These are phyloP conservation scores for Pugionium cornutum DNA, from an alignment of 345 rosid genomes.

Conservation along the genomic window DNA sequence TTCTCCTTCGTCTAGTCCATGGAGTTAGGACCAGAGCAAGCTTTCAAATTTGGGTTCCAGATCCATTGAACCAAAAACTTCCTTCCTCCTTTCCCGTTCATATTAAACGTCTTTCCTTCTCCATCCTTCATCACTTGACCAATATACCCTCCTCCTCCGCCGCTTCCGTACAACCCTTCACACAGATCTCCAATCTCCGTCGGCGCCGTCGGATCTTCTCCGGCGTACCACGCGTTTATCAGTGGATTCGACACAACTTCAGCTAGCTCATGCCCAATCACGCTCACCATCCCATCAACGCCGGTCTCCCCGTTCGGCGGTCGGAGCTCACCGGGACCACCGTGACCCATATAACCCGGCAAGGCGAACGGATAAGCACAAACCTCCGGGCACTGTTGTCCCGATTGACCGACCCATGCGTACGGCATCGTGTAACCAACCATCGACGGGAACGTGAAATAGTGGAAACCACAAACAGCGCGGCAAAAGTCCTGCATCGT, in stretches of 20 bases:
- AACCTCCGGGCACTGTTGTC: constrained; percentile 84
- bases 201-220: constrained; percentile 95
- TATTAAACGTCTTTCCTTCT: constrained; percentile 61
- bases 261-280: constrained; percentile 91
- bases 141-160: constrained; percentile 91
- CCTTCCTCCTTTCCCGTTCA: constrained; percentile 74
- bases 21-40: constrained; percentile 85
- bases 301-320: constrained; percentile 88
- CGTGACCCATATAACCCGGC: constrained; percentile 82
- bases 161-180: constrained; percentile 89
- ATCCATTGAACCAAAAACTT: constrained; percentile 88
- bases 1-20: constrained; percentile 44
- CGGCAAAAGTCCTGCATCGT: constrained; percentile 88
- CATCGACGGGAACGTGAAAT: constrained; percentile 93
- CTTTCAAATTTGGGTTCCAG: constrained; percentile 78
- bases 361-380: constrained; percentile 94
- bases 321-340: constrained; percentile 57
- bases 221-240: constrained; percentile 98
- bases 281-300: constrained; percentile 94
- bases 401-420: constrained; percentile 96
- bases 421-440: constrained; percentile 97
- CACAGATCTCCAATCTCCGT: constrained; percentile 86
- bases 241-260: constrained; percentile 84
- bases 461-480: constrained; percentile 95
- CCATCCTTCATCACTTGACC: constrained; percentile 82